Base-by-base conservation (phyloP, 2,329 filamentous ascomycete species). In the Lasiodiplodia sp. region DNA sequence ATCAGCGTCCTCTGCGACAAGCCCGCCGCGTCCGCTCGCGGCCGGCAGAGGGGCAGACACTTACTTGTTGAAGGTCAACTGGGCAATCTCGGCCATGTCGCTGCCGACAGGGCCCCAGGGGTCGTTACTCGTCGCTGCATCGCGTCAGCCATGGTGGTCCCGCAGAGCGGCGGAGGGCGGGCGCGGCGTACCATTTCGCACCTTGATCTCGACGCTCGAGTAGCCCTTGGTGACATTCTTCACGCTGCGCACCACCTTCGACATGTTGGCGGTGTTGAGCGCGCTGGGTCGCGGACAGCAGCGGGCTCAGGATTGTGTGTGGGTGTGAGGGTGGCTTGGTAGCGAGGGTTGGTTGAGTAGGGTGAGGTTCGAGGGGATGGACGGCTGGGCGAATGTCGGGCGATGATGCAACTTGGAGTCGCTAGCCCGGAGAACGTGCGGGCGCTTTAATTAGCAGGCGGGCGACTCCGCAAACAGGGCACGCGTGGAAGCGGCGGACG, bases 181-280 rank as follows among this genome's bases (percentile, higher is more conserved):
- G 53, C 14, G 60, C 69, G 14, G 49, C 73, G 44, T 72, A 76
- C 72, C 73, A 77, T 78, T 81, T 68, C 76, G 79, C 81, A 99
- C 96, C 86, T 98, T 98, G 81, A 98, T 93, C 86, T 99, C 95
- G 76, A 96, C 93, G 73, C 88, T 90, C 44, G 95, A 97, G 80
- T 99, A 99, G 75, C 96, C 96, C 85, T 98, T 99, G 81, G 96
- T 98, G 82, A 99, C 95, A 86, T 98, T 99, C 86, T 97, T 98
- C 77, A 98, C 94, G 80, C 93, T 97, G 83, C 96, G 89, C 79
- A 98, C 93, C 80, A 98, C 94, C 84, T 96, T 96, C 70, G 95
- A 97, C 96, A 99, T 99, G 71, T 78, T 86, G 70, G 65, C 37
- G 28, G 55, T 47, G 7, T 25, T 56, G 49, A 56, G 57, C 51